Percentiles rank a stretch among this genome's conserved stretches.
Evolutionary conservation across 73 alveolate genomes (phyloP).

Genomic region (Blepharisma stoltei): DNA sequence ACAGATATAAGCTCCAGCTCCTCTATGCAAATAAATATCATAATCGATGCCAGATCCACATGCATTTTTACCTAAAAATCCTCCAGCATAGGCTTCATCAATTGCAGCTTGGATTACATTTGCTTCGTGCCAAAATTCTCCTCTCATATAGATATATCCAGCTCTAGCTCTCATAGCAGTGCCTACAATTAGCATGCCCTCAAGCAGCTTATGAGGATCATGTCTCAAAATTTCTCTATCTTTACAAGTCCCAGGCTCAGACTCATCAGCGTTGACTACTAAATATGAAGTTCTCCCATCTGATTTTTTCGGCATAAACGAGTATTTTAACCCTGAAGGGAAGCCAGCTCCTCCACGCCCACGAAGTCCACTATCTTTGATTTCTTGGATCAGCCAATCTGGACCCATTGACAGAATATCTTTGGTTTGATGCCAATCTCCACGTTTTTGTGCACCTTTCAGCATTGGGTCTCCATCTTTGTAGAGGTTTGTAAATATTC

Average conservation of each 20-base stretch:
- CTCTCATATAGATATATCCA: constrained; percentile 69
- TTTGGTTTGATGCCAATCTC: constrained; percentile 88
- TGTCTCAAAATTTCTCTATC: constrained; percentile 66
- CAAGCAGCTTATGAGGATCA: constrained; percentile 69
- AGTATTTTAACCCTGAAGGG: constrained; percentile 83
- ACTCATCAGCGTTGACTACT: constrained; percentile 72
- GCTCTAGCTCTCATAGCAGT: constrained; percentile 72
- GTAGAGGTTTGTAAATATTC: constrained; percentile 64
- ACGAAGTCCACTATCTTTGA: constrained; percentile 80
- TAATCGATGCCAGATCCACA: constrained; percentile 69
- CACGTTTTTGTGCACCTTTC: constrained; percentile 64
- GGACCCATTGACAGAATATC: constrained; percentile 80
- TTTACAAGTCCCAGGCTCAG: constrained; percentile 81
- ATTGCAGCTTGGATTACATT: constrained; percentile 54
- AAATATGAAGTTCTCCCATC: constrained; percentile 80
- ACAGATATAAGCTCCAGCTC: constrained; percentile 91
- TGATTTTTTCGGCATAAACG: constrained; percentile 86
- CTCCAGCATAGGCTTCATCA: constrained; percentile 64
- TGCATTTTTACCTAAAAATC: constrained; percentile 68
- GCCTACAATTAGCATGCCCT: constrained; percentile 69
- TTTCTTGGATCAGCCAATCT: constrained; percentile 86
- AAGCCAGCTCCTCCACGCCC: constrained; percentile 94
- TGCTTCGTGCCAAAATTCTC: constrained; percentile 76
- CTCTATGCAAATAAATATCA: constrained; percentile 64
- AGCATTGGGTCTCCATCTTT: constrained; percentile 48